These are phyloP conservation scores for Cryphonectria nitschkei DNA, from an alignment of 2,329 filamentous ascomycete species.

Conservation along the genomic window DNA sequence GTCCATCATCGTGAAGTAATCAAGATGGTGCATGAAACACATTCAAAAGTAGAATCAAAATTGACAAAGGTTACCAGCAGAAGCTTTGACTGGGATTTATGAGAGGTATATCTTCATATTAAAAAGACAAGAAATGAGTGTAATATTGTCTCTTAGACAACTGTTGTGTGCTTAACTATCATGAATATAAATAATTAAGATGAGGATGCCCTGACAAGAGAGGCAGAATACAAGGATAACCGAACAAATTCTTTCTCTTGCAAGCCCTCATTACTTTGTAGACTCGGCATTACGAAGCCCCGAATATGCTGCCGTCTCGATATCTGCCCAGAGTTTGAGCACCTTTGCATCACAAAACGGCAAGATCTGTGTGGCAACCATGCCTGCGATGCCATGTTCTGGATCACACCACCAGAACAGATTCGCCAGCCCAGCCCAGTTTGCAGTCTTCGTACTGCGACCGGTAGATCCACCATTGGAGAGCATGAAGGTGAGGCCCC, in stretches of 20 bases:
- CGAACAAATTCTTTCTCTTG: neutral
- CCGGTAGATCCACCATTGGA: conserved; percentile 50
- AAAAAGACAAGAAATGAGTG: no score
- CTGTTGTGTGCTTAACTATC: no score
- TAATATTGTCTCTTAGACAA: no score
- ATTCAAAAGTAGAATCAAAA: no score
- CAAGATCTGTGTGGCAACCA: conserved; percentile 50
- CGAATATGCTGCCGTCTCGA: conserved; percentile 41
- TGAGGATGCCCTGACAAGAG: neutral
- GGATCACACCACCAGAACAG: conserved; percentile 63
- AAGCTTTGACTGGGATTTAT: no score
- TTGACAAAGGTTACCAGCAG: no score
- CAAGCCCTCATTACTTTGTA: neutral
- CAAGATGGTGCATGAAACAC: no score
- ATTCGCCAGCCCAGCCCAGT: conserved; percentile 62
- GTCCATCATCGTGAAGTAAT: no score
- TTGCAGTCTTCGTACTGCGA: conserved; percentile 49
- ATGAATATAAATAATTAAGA: no score
- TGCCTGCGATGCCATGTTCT: conserved; percentile 56
- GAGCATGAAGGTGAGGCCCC: conserved; percentile 61
- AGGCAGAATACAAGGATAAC: neutral
- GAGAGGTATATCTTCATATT: no score
- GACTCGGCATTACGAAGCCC: conserved; percentile 7
- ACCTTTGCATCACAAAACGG: conserved; percentile 47
- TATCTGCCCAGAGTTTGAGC: conserved; percentile 40